Percentiles rank a stretch among this genome's conserved stretches.
Conservation (phyloP, 108 stramenopile species). For the Mediolabrus comicus region DNA sequence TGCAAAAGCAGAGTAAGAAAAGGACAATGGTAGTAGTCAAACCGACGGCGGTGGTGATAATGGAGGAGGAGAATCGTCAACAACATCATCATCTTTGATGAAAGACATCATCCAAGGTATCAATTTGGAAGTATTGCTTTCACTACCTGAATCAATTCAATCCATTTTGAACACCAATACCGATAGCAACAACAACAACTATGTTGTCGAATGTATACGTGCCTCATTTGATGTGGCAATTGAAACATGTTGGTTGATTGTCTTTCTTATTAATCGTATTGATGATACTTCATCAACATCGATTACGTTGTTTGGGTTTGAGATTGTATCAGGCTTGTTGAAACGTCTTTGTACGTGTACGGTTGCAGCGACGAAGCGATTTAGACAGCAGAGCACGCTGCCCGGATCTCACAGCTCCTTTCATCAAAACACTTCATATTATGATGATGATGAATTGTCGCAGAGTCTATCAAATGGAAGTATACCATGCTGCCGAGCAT, state of each 20-base stretch:
- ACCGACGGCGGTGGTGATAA: too few relatives aligned
- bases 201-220: constrained; percentile 4
- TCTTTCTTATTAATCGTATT: constrained; percentile 6
- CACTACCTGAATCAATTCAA: neutral
- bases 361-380: constrained; percentile 16
- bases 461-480: neutral
- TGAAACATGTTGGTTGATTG: constrained; percentile 40
- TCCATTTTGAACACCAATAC: neutral
- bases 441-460: neutral
- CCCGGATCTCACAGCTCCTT: too few relatives aligned
- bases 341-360: neutral
- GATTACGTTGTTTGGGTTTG: constrained; percentile 4
- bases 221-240: constrained; percentile 15
- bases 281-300: constrained; percentile 10
- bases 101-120: neutral
- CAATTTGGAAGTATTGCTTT: constrained; percentile 1
- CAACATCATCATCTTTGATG: neutral
- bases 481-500: constrained; percentile 28
- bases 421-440: too few relatives aligned
- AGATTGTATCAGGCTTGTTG: neutral
- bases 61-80: constrained; percentile 5
- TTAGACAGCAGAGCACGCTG: too few relatives aligned
- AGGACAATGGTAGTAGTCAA: neutral
- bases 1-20: neutral
- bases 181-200: neutral